Evolutionary conservation across 257 asterid species (phyloP), one percentile per base, ranked within the genome.

Genomic region (Solanum neorickii): DNA sequence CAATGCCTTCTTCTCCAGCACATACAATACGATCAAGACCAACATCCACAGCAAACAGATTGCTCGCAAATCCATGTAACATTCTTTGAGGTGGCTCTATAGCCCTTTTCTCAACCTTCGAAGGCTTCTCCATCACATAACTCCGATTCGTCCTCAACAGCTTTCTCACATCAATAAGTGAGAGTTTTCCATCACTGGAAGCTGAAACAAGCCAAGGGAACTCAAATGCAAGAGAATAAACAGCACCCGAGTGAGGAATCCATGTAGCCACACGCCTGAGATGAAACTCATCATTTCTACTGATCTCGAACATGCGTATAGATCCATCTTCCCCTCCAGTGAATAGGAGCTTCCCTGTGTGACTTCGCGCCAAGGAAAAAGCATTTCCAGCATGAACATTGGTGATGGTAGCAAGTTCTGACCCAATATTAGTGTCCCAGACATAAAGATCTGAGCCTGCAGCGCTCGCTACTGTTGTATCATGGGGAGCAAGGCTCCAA

Each of bases 131-230:
- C 37, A 49, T 29, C 29, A 87, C 86, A 77, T 88, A 88, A 85
- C 60, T 44, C 89, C 86, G 89, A 86, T 86, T 90, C 4, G 90
- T 83, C 91, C 93, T 96, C 94, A 95, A 60, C 90, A 94, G 91
- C 89, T 90, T 92, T 86, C 99, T 91, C 87, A 96, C 96, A 83
- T 96, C 98, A 72, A 96, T 94, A 77, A 95, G 98, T 23, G 98
- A 92, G 16, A 96, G 91, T 84, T 91, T 96, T 73, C 99, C 99
- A 76, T 96, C 99, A 86, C 96, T 91, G 12, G 99, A 96, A 66
- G 97, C 98, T 59, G 99, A 93, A 75, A 95, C 97, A 52, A 95
- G 93, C 98, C 99, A 96, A 41, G 99, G 99, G 90, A 94, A 96
- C 91, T 96, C 99, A 86, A 96, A 96, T 33, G 98, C 98, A 87